Base-by-base conservation (phyloP, 495 filamentous ascomycete species). In the Trichoderma parareesei region DNA sequence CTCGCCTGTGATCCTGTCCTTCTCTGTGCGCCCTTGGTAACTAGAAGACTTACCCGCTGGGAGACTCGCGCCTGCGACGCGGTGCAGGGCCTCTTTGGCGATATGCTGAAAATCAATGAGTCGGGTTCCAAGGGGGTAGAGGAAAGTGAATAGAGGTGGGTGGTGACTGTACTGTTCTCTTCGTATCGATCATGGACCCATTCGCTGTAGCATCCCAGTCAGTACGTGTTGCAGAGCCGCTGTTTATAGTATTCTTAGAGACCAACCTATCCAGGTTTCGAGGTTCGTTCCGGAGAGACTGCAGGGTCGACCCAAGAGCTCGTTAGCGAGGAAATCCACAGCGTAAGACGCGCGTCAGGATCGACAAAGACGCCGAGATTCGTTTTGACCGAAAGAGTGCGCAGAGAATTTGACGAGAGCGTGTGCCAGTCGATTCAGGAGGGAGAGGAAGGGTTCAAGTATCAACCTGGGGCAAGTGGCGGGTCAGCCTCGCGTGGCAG, bases 121-220 rank as follows among this genome's bases (percentile, higher is more conserved):
- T 69, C 63, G 20, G 64, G 60, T 63, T 64, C 49, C 37, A 61
- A 64, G 64, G 59, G 27, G 27, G 27, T 61, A 66, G 41, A 65
- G 62, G 65, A 44, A 61, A 18, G 5, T 40, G 16, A 41, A 10
- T 53, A 57, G 49, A 57, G 49, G 27, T 7, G 37, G 33, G 53
- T 35, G 3, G 53, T 57, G 53, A 57, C 60, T 72, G 64, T 77
- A 80, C 81, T 72, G 67, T 74, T 72, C 61, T 90, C 90, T 71
- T 93, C 89, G 69, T 84, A 96, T 71, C 86, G 89, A 76, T 96
- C 91, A 72, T 96, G 91, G 67, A 93, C 88, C 92, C 92, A 95
- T 73, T 96, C 91, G 66, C 90, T 95, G 68, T 46, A 44, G 65
- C 40, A 59, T 7, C 53, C 16, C 61, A 2, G 9, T 57, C 5